Percentiles rank a stretch among this genome's conserved stretches.
Evolutionary conservation across 768 basidiomycete species (phyloP).

Genomic region (Boletus subcaerulescens): DNA sequence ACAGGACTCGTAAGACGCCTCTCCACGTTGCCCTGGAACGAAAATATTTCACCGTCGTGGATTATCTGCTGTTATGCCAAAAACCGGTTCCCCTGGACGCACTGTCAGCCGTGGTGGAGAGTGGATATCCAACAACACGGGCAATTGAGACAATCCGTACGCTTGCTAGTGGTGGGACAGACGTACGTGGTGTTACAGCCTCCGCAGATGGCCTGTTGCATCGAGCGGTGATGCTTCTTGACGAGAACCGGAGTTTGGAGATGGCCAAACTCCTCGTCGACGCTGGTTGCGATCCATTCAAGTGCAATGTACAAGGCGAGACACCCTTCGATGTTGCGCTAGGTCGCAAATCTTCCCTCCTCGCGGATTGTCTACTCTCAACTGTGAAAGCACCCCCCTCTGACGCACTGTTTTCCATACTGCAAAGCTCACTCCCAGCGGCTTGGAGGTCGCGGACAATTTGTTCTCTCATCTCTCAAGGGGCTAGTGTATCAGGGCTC

Average conservation of each 20-base stretch:
- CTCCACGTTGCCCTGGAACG: conserved; percentile 5
- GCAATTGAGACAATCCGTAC: too few species aligned
- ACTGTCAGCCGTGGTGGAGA: not conserved
- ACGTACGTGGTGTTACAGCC: not conserved
- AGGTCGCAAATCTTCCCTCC: not conserved
- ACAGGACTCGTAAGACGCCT: not conserved
- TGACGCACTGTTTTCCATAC: not conserved
- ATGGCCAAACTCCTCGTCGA: not conserved
- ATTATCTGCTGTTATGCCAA: not conserved
- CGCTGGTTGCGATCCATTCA: conserved; percentile 5
- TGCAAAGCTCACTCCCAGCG: not conserved
- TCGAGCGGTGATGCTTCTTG: too few species aligned
- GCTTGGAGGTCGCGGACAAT: not conserved
- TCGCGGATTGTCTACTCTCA: not conserved
- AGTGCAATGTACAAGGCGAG: not conserved
- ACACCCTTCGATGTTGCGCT: conserved; percentile 8
- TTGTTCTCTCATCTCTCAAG: not conserved
- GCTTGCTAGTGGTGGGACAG: not conserved
- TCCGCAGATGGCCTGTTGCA: not conserved
- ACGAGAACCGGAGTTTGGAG: too few species aligned
- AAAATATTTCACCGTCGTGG: not conserved
- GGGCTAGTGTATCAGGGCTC: not conserved
- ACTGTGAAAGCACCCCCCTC: not conserved
- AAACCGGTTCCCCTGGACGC: not conserved
- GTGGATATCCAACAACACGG: too few species aligned